Evolutionary conservation across 1,139 yeast species (phyloP), one percentile per base, ranked within the genome.

Genomic region (Pichia sp.): DNA sequence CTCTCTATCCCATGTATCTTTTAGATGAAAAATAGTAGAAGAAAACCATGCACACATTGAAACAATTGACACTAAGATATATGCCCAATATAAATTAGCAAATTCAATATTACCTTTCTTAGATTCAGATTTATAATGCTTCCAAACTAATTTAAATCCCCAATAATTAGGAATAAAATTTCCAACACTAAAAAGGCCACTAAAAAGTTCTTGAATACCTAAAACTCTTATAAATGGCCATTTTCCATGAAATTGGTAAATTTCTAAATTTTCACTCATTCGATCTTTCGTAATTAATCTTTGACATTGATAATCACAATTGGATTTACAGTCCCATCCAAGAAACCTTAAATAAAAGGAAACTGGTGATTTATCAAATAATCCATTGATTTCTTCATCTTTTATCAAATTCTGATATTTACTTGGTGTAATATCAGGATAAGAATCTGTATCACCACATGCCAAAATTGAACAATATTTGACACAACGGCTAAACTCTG

Each of bases 251-350:
- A 88, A 92, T 63, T 92, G 98, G 43, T 75, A 75, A 2, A 87
- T 69, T 48, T 79, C 81, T 47, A 76, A 74, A 7, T 72, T 71
- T 3, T 67, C 57, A 0, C 53, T 56, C 26, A 71, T 69, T 28
- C 96, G 71, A 43, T 74, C 69, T 2, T 60, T 58, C 0, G 96
- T 89, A 42, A 90, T 72, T 18, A 78, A 64, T 51, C 86, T 79
- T 65, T 92, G 97, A 64, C 98, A 92, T 57, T 80, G 84, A 66
- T 92, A 92, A 66, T 92, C 97, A 66, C 98, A 92, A 62, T 92
- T 83, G 43, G 82, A 77, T 8, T 69, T 68, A 64, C 97, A 90
- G 50, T 79, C 78, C 98, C 98, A 92, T 3, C 74, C 72, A 18
- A 89, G 62, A 3, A 78, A 52, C 40, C 68, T 65, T 45, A 85